A percentile compares a stretch with the other conserved stretches of the same genome.
phyloP scores from a whole-genome alignment of 2,329 filamentous ascomycete genomes.

The Helicocarpus griseus region DNA sequence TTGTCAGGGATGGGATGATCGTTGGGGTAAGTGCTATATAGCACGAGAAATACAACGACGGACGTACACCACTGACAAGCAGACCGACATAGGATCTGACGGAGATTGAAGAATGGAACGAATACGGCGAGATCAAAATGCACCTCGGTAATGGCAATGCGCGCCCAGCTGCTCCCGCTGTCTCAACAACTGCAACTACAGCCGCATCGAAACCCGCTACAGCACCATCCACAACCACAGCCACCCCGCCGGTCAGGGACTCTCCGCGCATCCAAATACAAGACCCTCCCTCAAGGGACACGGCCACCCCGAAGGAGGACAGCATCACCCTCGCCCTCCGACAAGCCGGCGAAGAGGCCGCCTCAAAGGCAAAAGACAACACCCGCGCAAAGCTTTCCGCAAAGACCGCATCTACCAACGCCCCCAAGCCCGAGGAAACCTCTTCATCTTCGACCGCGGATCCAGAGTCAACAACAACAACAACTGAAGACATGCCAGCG shows the following conservation, averaged over 20 bases:
- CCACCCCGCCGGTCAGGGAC: constrained; percentile 18
- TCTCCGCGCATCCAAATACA: constrained; percentile 31
- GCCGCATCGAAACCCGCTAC: constrained; percentile 19
- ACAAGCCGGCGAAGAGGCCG: constrained; percentile 33
- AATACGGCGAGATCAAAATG: constrained; percentile 88
- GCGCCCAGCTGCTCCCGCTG: constrained; percentile 22
- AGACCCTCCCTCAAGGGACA: constrained; percentile 24
- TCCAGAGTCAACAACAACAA: background rate
- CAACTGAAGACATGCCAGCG: background rate
- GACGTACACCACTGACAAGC: background rate
- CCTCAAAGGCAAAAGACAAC: constrained; percentile 28
- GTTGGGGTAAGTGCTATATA: constrained; percentile 80
- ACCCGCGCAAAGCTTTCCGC: constrained; percentile 10
- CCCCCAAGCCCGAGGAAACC: constrained; percentile 12
- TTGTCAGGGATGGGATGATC: constrained; percentile 80
- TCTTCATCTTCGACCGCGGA: constrained; percentile 3
- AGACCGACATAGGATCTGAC: constrained; percentile 61
- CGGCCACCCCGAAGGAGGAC: constrained; percentile 25
- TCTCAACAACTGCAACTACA: constrained; percentile 13
- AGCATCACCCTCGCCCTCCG: constrained; percentile 32
- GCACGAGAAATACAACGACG: constrained; percentile 1
- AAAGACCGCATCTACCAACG: constrained; percentile 1
- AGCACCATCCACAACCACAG: constrained; percentile 15
- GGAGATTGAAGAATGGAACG: constrained; percentile 97
- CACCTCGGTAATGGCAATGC: constrained; percentile 50